Evolutionary conservation across 257 asterid genomes (phyloP), one percentile per base, ranked within the genome.

Genomic region (Henckelia pumila): DNA sequence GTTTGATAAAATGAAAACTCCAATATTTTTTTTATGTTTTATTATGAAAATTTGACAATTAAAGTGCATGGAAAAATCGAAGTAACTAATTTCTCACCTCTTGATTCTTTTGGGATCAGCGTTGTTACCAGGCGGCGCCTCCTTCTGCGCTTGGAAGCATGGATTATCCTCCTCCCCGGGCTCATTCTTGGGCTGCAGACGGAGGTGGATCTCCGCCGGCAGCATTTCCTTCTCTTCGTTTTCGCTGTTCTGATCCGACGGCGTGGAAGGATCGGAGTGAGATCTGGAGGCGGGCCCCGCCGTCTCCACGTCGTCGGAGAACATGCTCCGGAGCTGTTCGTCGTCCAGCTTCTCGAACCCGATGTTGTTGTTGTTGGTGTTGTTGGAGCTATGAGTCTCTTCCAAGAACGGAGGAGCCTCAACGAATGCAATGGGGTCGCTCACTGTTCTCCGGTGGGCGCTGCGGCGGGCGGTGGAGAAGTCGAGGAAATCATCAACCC

Each of bases 51-150:
- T n/a, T n/a, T n/a, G n/a, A n/a, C n/a, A n/a, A n/a, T n/a, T n/a
- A n/a, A n/a, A n/a, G 44, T 35, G 24, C 19, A 21, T 26, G 21
- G 10, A 25, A 17, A 28, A 6, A 11, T 37, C n/a, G 29, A 20
- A 16, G 40, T 3, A 40, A 19, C 8, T 9, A 44, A 9, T n/a
- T 56, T 21, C 1, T 65, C 73, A 92, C 98, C 98, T 88, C 70
- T 92, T 92, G 75, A 92, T 84, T 79, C 97, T 81, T 76, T 92
- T 92, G 11, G 98, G 96, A 72, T 92, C 97, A 1, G 69, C 79
- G 7, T 81, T 68, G n/a, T 74, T 37, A 11, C 50, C 50, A 25
- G 66, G 53, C 20, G 68, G 61, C 2, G 21, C 6, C 21, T 74
- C 69, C 8, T 59, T 24, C 61, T 77, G 70, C 8, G 71, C 33